Conservation (phyloP, 495 filamentous ascomycete species). For the Trichocladium uniseriatum region DNA sequence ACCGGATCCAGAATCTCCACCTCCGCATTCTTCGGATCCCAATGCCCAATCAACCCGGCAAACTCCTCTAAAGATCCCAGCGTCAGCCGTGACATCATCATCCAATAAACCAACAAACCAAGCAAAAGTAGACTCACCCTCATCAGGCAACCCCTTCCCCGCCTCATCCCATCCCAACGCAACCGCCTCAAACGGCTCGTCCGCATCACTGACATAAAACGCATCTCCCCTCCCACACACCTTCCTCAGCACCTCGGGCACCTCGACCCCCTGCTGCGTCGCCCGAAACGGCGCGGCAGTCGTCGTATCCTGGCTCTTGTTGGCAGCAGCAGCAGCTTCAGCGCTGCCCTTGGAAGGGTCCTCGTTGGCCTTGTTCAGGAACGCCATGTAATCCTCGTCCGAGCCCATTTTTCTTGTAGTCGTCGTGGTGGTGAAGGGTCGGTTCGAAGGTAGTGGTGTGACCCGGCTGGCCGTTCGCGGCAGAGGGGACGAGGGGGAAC, state of each 20-base stretch:
- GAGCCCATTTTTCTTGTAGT: conserved; percentile 24
- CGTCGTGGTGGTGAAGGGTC: not conserved
- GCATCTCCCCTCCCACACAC: conserved; percentile 38
- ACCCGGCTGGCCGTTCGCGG: not conserved
- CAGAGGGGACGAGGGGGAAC: not conserved
- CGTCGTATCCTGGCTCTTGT: not conserved
- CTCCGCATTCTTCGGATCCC: conserved; percentile 37
- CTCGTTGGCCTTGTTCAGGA: conserved; percentile 76
- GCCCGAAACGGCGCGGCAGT: conserved; percentile 33
- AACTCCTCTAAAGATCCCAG: conserved; percentile 47
- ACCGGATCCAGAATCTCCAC: conserved; percentile 45
- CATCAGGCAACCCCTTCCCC: conserved; percentile 48
- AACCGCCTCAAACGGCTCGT: conserved; percentile 76
- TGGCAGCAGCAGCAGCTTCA: conserved; percentile 7
- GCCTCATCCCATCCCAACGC: conserved; percentile 51
- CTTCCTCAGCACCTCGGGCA: conserved; percentile 50
- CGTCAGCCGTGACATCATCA: not conserved
- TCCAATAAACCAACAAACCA: not conserved
- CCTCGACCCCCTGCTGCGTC: conserved; percentile 37
- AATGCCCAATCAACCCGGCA: conserved; percentile 46
- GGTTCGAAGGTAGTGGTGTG: not conserved
- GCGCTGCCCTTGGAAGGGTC: conserved; percentile 44
- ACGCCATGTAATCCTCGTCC: conserved; percentile 71
- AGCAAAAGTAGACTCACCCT: conserved; percentile 39
- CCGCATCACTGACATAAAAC: conserved; percentile 69